Evolutionary conservation across 1,284 basidiomycete species (phyloP).

Genomic region (Sanghuangporus baumii): DNA sequence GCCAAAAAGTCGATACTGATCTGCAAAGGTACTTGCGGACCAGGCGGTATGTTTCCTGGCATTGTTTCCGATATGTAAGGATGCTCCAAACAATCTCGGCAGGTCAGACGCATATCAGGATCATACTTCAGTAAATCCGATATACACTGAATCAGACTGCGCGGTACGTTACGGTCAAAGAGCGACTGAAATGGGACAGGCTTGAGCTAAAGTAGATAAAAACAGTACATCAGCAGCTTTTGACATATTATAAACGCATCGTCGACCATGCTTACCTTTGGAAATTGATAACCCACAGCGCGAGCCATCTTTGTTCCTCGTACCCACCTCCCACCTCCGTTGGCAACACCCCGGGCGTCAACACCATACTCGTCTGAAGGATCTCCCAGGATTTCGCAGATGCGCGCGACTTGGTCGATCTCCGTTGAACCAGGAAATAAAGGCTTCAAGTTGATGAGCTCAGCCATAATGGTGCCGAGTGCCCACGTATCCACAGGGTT

Average conservation of each 20-base stretch:
- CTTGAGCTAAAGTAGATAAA: conserved; percentile 43
- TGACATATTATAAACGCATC: conserved; percentile 12
- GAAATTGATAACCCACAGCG: conserved; percentile 85
- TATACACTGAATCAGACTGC: conserved; percentile 87
- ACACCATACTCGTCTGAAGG: conserved; percentile 79
- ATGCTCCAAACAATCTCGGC: conserved; percentile 83
- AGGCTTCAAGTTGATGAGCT: conserved; percentile 91
- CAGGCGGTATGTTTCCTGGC: conserved; percentile 64
- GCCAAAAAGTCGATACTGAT: conserved; percentile 28
- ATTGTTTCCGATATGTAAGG: conserved; percentile 76
- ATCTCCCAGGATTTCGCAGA: conserved; percentile 91
- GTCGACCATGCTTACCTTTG: conserved; percentile 55
- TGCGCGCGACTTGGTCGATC: conserved; percentile 88
- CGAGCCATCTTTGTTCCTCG: conserved; percentile 84
- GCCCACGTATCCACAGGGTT: conserved; percentile 99
- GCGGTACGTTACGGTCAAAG: conserved; percentile 77
- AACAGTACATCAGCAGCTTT: conserved; percentile 8
- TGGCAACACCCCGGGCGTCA: conserved; percentile 61
- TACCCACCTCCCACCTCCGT: conserved; percentile 88
- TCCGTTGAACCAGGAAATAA: conserved; percentile 97
- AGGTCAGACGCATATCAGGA: conserved; percentile 80
- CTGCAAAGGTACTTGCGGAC: conserved; percentile 39
- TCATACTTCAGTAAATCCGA: conserved; percentile 90
- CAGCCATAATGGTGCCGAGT: conserved; percentile 95
- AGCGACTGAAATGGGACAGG: conserved; percentile 74